Percentiles rank a stretch among this genome's conserved stretches.
phyloP scores from a whole-genome alignment of 1,284 basidiomycete species.

The Microbotryum intermedium region DNA sequence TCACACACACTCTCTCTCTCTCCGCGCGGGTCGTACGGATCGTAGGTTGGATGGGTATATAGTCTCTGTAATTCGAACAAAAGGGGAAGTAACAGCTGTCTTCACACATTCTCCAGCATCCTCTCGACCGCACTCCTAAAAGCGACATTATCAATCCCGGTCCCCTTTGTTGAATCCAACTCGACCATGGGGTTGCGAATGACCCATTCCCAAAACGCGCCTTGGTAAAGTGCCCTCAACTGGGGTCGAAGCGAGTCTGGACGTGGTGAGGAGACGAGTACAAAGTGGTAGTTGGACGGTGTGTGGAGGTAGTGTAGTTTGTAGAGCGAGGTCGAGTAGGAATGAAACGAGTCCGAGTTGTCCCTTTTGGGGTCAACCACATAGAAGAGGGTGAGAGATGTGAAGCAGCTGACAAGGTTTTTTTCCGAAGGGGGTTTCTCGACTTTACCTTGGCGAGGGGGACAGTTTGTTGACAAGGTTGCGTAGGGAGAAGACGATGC shows the following conservation, averaged over 20 bases:
- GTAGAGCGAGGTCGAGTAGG: conserved; percentile 85
- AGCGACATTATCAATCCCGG: conserved; percentile 76
- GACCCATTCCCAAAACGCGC: conserved; percentile 87
- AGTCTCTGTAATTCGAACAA: no score
- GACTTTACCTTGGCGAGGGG: conserved; percentile 1
- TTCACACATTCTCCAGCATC: background rate
- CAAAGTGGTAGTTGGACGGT: conserved; percentile 84
- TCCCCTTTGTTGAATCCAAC: conserved; percentile 34
- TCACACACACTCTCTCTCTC: no score
- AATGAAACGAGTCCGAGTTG: conserved; percentile 57
- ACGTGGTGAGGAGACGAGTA: conserved; percentile 60
- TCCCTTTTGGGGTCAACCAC: conserved; percentile 56
- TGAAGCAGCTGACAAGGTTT: background rate
- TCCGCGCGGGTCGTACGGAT: no score
- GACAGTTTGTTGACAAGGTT: conserved; percentile 88
- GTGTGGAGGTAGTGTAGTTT: conserved; percentile 91
- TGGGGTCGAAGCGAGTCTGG: conserved; percentile 57
- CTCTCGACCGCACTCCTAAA: conserved; percentile 32
- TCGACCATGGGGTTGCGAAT: conserved; percentile 78
- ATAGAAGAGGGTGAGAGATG: background rate
- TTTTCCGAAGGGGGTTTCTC: background rate
- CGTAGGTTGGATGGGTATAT: no score
- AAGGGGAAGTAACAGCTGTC: no score
- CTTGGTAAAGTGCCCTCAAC: conserved; percentile 77
- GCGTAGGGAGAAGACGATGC: conserved; percentile 79